phyloP scores from a whole-genome alignment of 371 early-diverging fungal genomes.

The Mucor piriformis region DNA sequence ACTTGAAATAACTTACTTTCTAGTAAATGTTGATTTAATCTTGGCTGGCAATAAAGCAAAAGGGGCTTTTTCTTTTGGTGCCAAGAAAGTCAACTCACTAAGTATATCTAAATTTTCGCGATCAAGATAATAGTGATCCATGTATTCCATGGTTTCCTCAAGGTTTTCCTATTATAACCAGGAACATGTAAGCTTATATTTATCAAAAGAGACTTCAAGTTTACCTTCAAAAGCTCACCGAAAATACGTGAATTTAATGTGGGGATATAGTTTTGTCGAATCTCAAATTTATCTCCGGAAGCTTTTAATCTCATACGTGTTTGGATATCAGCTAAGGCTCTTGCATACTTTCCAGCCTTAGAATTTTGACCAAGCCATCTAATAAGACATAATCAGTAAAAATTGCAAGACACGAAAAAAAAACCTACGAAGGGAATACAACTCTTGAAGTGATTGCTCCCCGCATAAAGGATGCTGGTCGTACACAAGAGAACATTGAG shows the following conservation, averaged over 20 bases:
- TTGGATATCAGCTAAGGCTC: constrained; percentile 82
- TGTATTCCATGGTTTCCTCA: constrained; percentile 72
- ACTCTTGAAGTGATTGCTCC: constrained; percentile 50
- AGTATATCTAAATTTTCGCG: constrained; percentile 89
- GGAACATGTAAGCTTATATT: neutral
- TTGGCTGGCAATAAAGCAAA: constrained; percentile 67
- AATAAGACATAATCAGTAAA: constrained; percentile 1
- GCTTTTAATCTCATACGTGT: constrained; percentile 80
- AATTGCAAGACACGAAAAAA: neutral
- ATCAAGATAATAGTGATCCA: constrained; percentile 91
- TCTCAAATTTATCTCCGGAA: constrained; percentile 84
- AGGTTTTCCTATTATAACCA: constrained; percentile 57
- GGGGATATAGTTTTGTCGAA: constrained; percentile 85
- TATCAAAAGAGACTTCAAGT: neutral
- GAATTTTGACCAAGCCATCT: constrained; percentile 96
- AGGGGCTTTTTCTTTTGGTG: constrained; percentile 43
- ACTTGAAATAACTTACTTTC: constrained; percentile 52
- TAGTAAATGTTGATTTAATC: constrained; percentile 84
- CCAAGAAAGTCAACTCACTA: constrained; percentile 62
- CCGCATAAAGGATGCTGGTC: constrained; percentile 82
- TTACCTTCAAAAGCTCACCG: constrained; percentile 61
- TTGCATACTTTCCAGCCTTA: constrained; percentile 71
- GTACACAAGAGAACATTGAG: constrained; percentile 86
- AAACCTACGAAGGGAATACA: constrained; percentile 54
- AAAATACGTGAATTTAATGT: constrained; percentile 69